Conservation (phyloP, 768 basidiomycete species). For the Filobasidium floriforme region DNA sequence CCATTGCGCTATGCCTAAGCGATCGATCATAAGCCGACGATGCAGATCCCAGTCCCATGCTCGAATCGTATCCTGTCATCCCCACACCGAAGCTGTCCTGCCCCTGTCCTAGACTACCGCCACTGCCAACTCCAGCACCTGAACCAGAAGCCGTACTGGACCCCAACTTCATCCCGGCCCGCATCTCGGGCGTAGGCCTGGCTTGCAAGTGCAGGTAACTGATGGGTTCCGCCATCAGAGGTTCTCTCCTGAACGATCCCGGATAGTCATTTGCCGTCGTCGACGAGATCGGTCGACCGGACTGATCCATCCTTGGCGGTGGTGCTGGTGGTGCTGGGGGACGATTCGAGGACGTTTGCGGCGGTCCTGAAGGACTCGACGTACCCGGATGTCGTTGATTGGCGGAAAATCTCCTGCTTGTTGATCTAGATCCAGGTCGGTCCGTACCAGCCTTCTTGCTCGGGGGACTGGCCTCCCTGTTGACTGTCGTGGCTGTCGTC, state of each 20-base stretch:
- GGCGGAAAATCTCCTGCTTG: neutral
- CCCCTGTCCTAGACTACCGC: too few relatives aligned
- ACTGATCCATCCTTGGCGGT: neutral
- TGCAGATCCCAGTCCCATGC: too few relatives aligned
- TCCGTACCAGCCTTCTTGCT: neutral
- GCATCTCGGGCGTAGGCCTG: too few relatives aligned
- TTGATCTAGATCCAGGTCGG: neutral
- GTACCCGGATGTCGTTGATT: too few relatives aligned
- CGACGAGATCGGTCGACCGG: neutral
- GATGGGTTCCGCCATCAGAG: slow-evolving; percentile 3
- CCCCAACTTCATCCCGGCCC: too few relatives aligned
- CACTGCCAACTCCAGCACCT: too few relatives aligned
- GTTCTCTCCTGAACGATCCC: slow-evolving; percentile 2
- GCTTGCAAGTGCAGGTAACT: neutral
- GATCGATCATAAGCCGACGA: too few relatives aligned
- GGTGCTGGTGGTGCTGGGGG: neutral
- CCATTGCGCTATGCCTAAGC: neutral
- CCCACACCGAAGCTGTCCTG: too few relatives aligned
- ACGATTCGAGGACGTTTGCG: neutral
- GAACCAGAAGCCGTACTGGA: too few relatives aligned
- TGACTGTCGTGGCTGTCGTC: too few relatives aligned
- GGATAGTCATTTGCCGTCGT: neutral
- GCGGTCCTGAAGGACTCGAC: neutral
- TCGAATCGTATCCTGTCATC: too few relatives aligned
- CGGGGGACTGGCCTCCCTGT: neutral